Percentiles rank a stretch among this genome's conserved stretches.
Evolutionary conservation across 805 yeast species (phyloP).

Genomic region (Candida succiphila): DNA sequence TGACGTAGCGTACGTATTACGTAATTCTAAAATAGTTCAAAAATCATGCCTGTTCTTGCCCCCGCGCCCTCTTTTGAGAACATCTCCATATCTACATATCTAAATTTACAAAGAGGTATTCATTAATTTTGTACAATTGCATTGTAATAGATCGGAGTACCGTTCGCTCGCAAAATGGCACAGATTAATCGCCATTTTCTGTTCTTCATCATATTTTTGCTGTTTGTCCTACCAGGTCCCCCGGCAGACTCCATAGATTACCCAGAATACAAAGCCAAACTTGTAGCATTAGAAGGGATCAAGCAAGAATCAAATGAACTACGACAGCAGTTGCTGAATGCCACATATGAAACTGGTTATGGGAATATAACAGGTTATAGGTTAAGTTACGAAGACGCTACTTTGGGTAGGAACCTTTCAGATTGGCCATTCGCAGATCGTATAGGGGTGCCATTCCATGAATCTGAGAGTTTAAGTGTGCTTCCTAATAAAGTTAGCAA

Average conservation of each 20-base stretch:
- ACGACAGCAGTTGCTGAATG: conserved; percentile 23
- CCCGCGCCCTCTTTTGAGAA: no score
- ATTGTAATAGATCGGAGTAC: no score
- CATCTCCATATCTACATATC: no score
- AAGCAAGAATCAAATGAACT: conserved; percentile 23
- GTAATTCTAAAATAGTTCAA: no score
- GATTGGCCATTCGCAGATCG: conserved; percentile 46
- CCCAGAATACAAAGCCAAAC: conserved; percentile 13
- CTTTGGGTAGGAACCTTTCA: conserved; percentile 31
- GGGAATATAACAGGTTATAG: conserved; percentile 69
- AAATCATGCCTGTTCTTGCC: no score
- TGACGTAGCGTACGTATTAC: no score
- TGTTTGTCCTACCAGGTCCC: conserved; percentile 32
- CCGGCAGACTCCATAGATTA: conserved; percentile 21
- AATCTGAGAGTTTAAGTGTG: conserved; percentile 42
- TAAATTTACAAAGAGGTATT: not conserved
- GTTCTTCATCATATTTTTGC: conserved; percentile 26
- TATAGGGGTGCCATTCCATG: conserved; percentile 27
- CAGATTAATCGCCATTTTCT: conserved; percentile 19
- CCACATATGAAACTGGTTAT: conserved; percentile 43
- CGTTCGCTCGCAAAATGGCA: conserved; percentile 4
- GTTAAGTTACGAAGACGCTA: conserved; percentile 51
- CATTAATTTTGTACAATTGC: no score
- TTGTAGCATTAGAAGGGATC: conserved; percentile 23
- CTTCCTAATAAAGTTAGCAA: conserved; percentile 49